phyloP scores from a whole-genome alignment of 2,329 filamentous ascomycete genomes.

The Trichoderma pleuroti region DNA sequence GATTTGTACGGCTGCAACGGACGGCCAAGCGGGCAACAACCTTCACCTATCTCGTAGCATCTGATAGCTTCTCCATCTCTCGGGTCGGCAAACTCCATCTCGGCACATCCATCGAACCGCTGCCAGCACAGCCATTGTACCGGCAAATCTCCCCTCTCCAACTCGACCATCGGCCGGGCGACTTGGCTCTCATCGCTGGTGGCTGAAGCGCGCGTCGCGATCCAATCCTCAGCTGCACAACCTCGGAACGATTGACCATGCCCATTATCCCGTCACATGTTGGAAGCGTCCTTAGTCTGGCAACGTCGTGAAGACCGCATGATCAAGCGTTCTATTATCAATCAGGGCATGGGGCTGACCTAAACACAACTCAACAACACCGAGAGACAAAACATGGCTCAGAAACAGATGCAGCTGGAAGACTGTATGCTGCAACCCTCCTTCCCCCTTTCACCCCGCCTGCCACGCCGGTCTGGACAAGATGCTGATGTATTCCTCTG shows the following conservation, averaged over 20 bases:
- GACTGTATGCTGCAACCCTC: slow-evolving; percentile 58
- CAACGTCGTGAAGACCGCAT: slow-evolving; percentile 30
- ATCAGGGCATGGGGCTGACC: slow-evolving; percentile 30
- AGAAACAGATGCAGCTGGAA: slow-evolving; percentile 79
- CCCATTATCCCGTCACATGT: slow-evolving; percentile 31
- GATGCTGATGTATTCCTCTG: slow-evolving; percentile 26
- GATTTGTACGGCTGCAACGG: slow-evolving; percentile 11
- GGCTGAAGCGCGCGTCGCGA: slow-evolving; percentile 13
- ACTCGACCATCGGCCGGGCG: background rate
- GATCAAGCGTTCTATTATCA: background rate
- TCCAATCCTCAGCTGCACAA: slow-evolving; percentile 8
- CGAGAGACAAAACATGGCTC: slow-evolving; percentile 48
- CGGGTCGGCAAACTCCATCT: slow-evolving; percentile 7
- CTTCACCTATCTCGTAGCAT: slow-evolving; percentile 1
- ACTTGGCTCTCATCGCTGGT: background rate
- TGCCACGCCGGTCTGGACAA: background rate
- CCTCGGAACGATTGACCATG: slow-evolving; percentile 28
- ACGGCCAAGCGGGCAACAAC: slow-evolving; percentile 14
- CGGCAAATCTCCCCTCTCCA: background rate
- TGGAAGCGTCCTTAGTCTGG: slow-evolving; percentile 29
- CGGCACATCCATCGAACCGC: background rate
- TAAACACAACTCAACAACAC: background rate
- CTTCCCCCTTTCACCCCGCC: background rate
- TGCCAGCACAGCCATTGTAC: background rate
- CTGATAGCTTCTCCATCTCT: slow-evolving; percentile 11